These are phyloP conservation scores for Aegilops tauschii DNA, from an alignment of 176 grass and related monocot genomes.

Conservation along the genomic window DNA sequence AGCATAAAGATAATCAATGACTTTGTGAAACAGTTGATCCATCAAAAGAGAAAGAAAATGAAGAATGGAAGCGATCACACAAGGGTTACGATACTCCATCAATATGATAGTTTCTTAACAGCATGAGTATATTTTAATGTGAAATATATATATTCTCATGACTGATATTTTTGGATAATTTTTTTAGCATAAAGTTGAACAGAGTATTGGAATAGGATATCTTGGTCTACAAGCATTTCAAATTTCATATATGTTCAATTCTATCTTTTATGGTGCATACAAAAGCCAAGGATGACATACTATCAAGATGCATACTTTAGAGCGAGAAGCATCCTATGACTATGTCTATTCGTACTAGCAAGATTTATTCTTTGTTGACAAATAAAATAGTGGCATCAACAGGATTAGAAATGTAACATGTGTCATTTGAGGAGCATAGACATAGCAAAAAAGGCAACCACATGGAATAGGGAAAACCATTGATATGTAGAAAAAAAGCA, in stretches of 20 bases:
- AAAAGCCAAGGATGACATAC: slow-evolving; percentile 44
- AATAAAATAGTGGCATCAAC: no score
- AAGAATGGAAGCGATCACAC: slow-evolving; percentile 18
- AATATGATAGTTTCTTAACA: background rate
- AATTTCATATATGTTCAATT: background rate
- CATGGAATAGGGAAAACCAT: no score
- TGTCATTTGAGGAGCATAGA: no score
- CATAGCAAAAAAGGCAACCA: no score
- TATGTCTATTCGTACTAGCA: no score
- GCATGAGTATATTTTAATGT: background rate
- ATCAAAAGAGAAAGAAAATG: slow-evolving; percentile 39
- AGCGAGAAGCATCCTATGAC: slow-evolving; percentile 31
- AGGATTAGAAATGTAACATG: no score
- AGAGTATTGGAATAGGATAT: background rate
- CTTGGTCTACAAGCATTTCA: no score
- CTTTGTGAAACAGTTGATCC: slow-evolving; percentile 57
- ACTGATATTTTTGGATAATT: background rate
- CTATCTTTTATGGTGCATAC: background rate
- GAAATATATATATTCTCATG: no score
- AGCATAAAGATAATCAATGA: slow-evolving; percentile 47
- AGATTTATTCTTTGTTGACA: no score
- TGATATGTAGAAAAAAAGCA: no score
- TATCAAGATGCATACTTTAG: slow-evolving; percentile 66
- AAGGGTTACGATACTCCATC: slow-evolving; percentile 8
- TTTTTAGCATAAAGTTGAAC: no score